Percentiles rank a stretch among this genome's conserved stretches.
Conservation (phyloP, 257 asterid genomes). For the Knoxia roxburghii region DNA sequence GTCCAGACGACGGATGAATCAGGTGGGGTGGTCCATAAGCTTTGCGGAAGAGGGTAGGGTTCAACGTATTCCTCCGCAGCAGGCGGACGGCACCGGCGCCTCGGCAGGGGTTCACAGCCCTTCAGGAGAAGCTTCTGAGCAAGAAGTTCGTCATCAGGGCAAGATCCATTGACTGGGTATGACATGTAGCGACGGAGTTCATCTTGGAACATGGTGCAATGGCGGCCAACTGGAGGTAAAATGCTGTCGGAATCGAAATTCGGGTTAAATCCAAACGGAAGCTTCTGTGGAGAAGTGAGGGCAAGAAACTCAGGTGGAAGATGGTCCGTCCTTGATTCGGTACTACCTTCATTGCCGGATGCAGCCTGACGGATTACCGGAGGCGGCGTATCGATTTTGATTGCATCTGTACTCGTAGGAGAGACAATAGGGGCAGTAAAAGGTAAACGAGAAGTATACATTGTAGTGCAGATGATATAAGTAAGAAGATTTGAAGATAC, state of each 20-base stretch:
- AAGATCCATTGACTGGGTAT: conserved; percentile 45
- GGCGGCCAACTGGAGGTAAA: conserved; percentile 47
- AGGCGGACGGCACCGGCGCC: conserved; percentile 61
- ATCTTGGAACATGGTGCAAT: conserved; percentile 32
- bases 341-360: not conserved
- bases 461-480: conserved; percentile 38
- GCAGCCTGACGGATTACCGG: not conserved
- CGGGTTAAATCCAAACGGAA: conserved; percentile 50
- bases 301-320: conserved; percentile 53
- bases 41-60: conserved; percentile 46
- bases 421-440: conserved; percentile 13
- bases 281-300: conserved; percentile 49
- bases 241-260: conserved; percentile 51
- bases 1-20: conserved; percentile 63
- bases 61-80: conserved; percentile 32
- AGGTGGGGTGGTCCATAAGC: conserved; percentile 57
- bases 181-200: conserved; percentile 51
- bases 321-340: no score
- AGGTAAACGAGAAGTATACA: conserved; percentile 33
- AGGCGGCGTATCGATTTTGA: not conserved
- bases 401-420: conserved; percentile 3
- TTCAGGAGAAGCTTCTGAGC: conserved; percentile 57
- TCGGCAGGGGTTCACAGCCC: conserved; percentile 75
- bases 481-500: conserved; percentile 56
- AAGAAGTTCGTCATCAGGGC: conserved; percentile 60